A percentile compares a stretch with the other conserved stretches of the same genome.
These are phyloP conservation scores for Priceomyces melissophilus DNA, from an alignment of 805 yeast genomes.

Conservation along the genomic window DNA sequence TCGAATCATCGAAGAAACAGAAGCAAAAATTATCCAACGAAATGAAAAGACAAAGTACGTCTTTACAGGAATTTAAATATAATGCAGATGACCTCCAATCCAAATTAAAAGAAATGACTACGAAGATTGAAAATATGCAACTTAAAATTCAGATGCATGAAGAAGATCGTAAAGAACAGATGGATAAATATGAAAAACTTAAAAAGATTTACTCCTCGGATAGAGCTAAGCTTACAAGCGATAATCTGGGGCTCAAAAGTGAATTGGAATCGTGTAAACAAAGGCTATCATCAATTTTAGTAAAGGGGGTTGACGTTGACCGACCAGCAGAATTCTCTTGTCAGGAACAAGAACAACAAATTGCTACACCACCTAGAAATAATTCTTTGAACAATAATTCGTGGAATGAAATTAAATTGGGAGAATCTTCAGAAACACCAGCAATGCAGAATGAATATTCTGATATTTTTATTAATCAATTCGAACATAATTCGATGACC, in stretches of 20 bases:
- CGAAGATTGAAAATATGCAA: constrained; percentile 21
- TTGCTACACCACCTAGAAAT: constrained; percentile 1
- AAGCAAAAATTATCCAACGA: constrained; percentile 33
- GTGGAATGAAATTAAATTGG: constrained; percentile 33
- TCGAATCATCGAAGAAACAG: constrained; percentile 27
- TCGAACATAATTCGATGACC: constrained; percentile 12
- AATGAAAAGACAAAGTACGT: constrained; percentile 21
- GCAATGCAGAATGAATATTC: constrained; percentile 10
- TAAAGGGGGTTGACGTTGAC: not conserved
- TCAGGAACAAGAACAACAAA: not conserved
- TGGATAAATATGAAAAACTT: constrained; percentile 30
- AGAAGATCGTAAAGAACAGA: constrained; percentile 18
- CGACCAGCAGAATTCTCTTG: not conserved
- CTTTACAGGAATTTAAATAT: constrained; percentile 11
- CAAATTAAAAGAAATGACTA: constrained; percentile 20
- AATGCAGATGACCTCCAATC: constrained; percentile 8
- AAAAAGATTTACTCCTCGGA: constrained; percentile 30
- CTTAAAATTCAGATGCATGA: constrained; percentile 19
- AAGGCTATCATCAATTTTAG: not conserved
- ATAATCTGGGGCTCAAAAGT: constrained; percentile 22
- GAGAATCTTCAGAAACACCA: constrained; percentile 50
- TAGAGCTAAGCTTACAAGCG: constrained; percentile 22
- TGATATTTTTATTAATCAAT: constrained; percentile 8
- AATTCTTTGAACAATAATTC: constrained; percentile 1
- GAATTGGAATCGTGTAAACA: constrained; percentile 11